Base-by-base conservation (phyloP, 257 asterid species). In the Ilex asprella region DNA sequence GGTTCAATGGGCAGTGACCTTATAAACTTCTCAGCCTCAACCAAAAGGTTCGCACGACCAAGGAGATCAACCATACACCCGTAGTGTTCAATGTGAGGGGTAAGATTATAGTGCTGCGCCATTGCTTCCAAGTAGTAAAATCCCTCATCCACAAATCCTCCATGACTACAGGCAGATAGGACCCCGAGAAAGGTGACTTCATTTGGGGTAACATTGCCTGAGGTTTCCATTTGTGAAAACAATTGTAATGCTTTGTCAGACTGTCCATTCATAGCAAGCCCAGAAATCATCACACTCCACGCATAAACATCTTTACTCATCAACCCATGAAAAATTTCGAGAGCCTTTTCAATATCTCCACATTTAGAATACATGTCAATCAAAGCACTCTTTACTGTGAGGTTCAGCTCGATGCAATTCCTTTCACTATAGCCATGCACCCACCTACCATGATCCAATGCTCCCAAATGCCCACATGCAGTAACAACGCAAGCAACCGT, bases 301-400 rank as follows among this genome's bases (percentile, higher is more conserved):
- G 70, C 58, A 66, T 57, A 66, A 58, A 66, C 31, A 58, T 66
- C 70, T 56, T 27, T 66, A 66, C n/a, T 9, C 1, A 50, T 49
- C 30, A 58, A 66, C 5, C n/a, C 61, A 31, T 58, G 21, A 50
- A 66, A 66, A 66, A 66, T 55, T 31, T 66, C 53, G 0, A 66
- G 56, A 58, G 70, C 70, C 55, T 66, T 66, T 15, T 50, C 64
- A 58, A 58, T 35, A 8, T 57, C 39, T 5, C 70, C 65, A 50
- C 70, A 66, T 58, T 49, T 66, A 13, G 64, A 66, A 54, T 58
- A 66, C 70, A 66, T 66, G 50, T 66, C 70, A 58, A 66, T 58
- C 59, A 66, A 50, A 21, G 70, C 53, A 66, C 44, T 58, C 53
- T 50, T 66, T 12, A 66, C 70, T 30, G 58, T 47, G 13, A 58